Evolutionary conservation across 169 alveolate species (phyloP), one percentile per base, ranked within the genome.

Genomic region (Ophryocystis elektroscirrha): DNA sequence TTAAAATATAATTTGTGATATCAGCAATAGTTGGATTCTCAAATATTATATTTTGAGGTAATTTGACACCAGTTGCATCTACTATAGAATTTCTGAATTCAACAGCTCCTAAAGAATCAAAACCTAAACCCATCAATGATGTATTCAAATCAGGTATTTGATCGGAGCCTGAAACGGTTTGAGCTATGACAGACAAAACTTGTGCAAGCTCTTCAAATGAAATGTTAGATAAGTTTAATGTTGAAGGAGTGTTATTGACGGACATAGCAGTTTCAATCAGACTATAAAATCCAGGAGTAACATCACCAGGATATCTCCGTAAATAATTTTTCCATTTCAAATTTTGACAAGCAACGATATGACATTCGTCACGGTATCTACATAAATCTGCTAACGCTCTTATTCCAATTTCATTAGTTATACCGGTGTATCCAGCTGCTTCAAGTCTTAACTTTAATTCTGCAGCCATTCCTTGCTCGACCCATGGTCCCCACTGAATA

Each of bases 401-500:
- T 16, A 59, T 53, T 26, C 76, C 76, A 24, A 67, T 45, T 9
- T 67, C 76, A 26, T 67, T 66, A 0, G 76, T 28, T 27, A 67
- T 65, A 5, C 76, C 76, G 23, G 58, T 19, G 67, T 63, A 43
- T 18, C 76, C 76, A 24, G 60, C 76, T 15, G 63, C 65, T 18
- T 53, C 69, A 15, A 67, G 48, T 25, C 45, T 67, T 44, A 32
- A 61, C 12, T 9, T 45, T 32, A 25, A 2, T 37, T 37, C 36
- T 56, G 25, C 49, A n/a, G 73, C 73, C 73, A 64, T 64, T 19
- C 73, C 73, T 16, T 53, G 52, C 25, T 64, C 63, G 24, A 30
- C 51, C 79, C 79, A 70, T 27, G 76, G 76, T 1, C 79, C 79
- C 79, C 79, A 70, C 50, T 70, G 79, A 44, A 70, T 55, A 39